Percentiles rank a stretch among this genome's conserved stretches.
These are phyloP conservation scores for Antarctomyces pellizariae DNA, from an alignment of 495 filamentous ascomycete species.

Conservation along the genomic window DNA sequence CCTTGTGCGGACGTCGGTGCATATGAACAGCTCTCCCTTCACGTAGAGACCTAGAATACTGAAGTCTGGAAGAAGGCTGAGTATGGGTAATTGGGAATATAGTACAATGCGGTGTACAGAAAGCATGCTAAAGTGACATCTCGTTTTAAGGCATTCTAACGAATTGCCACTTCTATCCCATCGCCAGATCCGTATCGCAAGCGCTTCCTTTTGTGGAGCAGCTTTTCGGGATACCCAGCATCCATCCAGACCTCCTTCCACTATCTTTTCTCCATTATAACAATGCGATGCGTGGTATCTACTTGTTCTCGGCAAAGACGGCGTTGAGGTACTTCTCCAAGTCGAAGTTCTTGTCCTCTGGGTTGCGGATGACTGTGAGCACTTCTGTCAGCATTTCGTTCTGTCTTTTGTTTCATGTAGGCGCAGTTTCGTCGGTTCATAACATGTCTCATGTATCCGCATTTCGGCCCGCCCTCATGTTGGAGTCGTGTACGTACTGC, in stretches of 20 bases:
- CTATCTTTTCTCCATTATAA: background rate
- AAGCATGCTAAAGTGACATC: background rate
- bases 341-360: slow-evolving; percentile 68
- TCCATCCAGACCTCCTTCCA: background rate
- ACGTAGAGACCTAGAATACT: too few species aligned
- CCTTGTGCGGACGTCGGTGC: too few species aligned
- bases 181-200: too few species aligned
- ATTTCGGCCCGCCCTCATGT: too few species aligned
- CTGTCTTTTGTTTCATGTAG: too few species aligned
- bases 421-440: background rate
- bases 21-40: too few species aligned
- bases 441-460: too few species aligned
- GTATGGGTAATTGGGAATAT: too few species aligned
- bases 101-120: background rate
- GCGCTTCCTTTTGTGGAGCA: background rate
- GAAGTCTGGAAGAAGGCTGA: too few species aligned
- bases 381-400: slow-evolving; percentile 8
- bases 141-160: too few species aligned
- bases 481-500: slow-evolving; percentile 25
- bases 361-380: slow-evolving; percentile 55
- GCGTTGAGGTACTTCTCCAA: slow-evolving; percentile 60
- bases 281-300: slow-evolving; percentile 9
- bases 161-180: too few species aligned
- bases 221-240: background rate
- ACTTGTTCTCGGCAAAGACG: slow-evolving; percentile 32